These are phyloP conservation scores for Coemansia sp. DNA, from an alignment of 192 early-diverging fungal species.

Conservation along the genomic window DNA sequence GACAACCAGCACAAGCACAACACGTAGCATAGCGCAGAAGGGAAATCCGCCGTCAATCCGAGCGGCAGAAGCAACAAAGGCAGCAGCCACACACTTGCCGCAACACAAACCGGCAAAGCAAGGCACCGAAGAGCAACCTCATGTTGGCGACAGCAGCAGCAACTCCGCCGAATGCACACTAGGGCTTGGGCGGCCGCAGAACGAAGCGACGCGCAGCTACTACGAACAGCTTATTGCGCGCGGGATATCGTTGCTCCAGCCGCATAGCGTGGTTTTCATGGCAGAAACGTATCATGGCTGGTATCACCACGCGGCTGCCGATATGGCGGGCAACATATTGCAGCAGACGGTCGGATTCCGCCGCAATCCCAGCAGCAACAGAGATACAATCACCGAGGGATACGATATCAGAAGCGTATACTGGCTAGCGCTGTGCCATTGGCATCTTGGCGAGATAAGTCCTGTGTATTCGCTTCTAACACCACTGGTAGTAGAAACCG, in stretches of 20 bases:
- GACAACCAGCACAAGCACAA: not conserved
- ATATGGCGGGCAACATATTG: constrained; percentile 39
- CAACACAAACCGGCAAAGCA: not conserved
- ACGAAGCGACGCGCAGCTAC: constrained; percentile 27
- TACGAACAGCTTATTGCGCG: constrained; percentile 48
- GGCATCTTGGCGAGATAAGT: constrained; percentile 49
- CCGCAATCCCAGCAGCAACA: not conserved
- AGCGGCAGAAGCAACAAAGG: constrained; percentile 1
- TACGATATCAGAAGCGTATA: constrained; percentile 50
- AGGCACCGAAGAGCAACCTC: not conserved
- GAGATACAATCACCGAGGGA: not conserved
- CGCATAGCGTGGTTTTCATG: constrained; percentile 38
- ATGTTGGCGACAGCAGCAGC: constrained; percentile 2
- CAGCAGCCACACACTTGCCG: not conserved
- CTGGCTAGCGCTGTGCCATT: constrained; percentile 53
- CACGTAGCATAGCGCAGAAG: constrained; percentile 4
- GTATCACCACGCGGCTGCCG: constrained; percentile 28
- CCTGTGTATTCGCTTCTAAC: constrained; percentile 31
- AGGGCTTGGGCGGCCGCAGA: constrained; percentile 24
- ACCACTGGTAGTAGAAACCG: constrained; percentile 26
- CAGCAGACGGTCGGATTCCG: constrained; percentile 27
- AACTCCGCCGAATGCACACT: not conserved
- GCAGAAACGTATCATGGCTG: constrained; percentile 52
- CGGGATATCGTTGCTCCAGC: constrained; percentile 40
- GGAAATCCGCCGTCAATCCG: constrained; percentile 1